Conservation (phyloP, 805 yeast species). For the Spathaspora girioi region DNA sequence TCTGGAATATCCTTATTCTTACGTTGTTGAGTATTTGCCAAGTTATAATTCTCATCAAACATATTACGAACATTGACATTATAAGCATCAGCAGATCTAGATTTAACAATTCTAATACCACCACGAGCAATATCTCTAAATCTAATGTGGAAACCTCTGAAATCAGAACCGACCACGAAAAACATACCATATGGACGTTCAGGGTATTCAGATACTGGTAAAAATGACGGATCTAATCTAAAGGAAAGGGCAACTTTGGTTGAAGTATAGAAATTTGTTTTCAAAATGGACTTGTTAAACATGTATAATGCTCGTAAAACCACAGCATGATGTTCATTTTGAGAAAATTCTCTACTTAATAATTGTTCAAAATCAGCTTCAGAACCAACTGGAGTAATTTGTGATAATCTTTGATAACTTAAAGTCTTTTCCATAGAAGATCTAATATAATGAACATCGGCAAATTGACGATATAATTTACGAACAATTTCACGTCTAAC, state of each 20-base stretch:
- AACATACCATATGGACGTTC: conserved; percentile 93
- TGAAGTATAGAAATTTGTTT: conserved; percentile 91
- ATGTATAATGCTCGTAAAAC: conserved; percentile 78
- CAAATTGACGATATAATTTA: conserved; percentile 85
- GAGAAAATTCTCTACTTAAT: conserved; percentile 67
- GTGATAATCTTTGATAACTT: conserved; percentile 81
- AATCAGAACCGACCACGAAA: conserved; percentile 92
- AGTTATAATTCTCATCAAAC: conserved; percentile 94
- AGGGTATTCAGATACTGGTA: conserved; percentile 85
- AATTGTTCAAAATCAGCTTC: conserved; percentile 72
- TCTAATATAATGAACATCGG: conserved; percentile 82
- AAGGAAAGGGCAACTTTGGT: conserved; percentile 94
- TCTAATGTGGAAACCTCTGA: conserved; percentile 95
- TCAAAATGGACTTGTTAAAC: conserved; percentile 83
- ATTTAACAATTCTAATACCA: conserved; percentile 92
- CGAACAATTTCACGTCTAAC: conserved; percentile 68
- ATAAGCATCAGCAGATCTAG: conserved; percentile 82
- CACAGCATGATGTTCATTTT: conserved; percentile 73
- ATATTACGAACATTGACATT: conserved; percentile 79
- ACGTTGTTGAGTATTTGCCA: conserved; percentile 94
- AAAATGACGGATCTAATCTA: conserved; percentile 80
- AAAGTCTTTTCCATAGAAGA: conserved; percentile 70
- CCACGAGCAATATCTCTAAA: conserved; percentile 98
- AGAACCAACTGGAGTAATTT: conserved; percentile 67
- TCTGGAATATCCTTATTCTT: conserved; percentile 98